Evolutionary conservation across 768 basidiomycete species (phyloP), one percentile per base, ranked within the genome.

Genomic region (Clitopilus hobsonii): DNA sequence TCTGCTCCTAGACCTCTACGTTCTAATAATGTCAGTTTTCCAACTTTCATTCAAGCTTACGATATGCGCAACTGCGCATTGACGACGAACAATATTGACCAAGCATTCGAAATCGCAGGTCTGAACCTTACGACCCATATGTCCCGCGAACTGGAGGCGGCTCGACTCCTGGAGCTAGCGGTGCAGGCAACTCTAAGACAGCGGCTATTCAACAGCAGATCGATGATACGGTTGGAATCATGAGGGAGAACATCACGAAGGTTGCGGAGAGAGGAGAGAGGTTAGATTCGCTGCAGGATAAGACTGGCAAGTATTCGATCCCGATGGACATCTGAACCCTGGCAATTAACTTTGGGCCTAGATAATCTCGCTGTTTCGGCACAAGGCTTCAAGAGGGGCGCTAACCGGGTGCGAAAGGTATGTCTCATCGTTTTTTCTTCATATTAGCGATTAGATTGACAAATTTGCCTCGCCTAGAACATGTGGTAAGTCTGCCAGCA

Each of bases 61-160:
- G 49, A 53, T n/a, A 49, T 51, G 49, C 56, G 48, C 45, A 52
- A 36, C 38, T 54, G 60, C 54, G 56, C 41, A 45, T 16, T 23
- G 22, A 45, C 41, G 22, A 45, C 22, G n/a, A 18, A 45, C 22
- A 18, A 45, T 23, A 16, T 11, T 45, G 22, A 45, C 41, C 41
- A 45, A 47, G n/a, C 58, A 50, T 56, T 55, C 22, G 36, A 45
- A 24, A 56, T 53, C 56, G 53, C 70, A 96, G 94, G 94, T 93
- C 94, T 68, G 92, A 96, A 76, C 95, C 94, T 68, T 98, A 98
- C 74, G 96, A 98, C 82, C 96, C 96, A 61, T 98, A 99, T 75
- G 81, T 98, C 58, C 94, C 95, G 60, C 88, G 91, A 64, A 84
- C 82, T 69, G 88, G 89, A 70, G 11, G 13, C 32, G n/a, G 41